Conservation (phyloP, 73 alveolate species). For the Tetrahymena borealis region DNA sequence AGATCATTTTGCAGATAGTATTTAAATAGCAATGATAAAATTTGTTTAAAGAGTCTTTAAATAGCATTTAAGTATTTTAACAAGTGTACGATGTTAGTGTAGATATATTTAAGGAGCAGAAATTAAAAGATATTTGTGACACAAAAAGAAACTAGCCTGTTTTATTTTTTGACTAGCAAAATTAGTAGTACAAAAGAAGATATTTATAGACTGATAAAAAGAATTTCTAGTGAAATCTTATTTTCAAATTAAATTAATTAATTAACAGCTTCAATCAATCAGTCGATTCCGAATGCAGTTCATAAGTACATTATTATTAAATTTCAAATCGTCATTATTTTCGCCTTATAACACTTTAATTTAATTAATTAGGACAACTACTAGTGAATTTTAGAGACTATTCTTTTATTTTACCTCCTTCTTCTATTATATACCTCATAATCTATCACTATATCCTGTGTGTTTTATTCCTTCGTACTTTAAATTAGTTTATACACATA, state of each 20-base stretch:
- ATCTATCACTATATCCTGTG: too few relatives aligned
- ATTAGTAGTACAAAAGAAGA: too few relatives aligned
- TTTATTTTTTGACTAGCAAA: too few relatives aligned
- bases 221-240: not conserved
- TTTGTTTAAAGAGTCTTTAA: not conserved
- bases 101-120: not conserved
- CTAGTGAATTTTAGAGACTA: not conserved
- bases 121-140: not conserved
- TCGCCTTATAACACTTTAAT: not conserved
- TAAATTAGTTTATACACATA: too few relatives aligned
- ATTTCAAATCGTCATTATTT: not conserved
- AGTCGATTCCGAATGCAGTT: not conserved
- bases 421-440: too few relatives aligned
- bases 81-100: not conserved
- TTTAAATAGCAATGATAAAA: not conserved
- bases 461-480: too few relatives aligned
- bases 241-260: not conserved
- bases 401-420: too few relatives aligned
- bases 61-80: not conserved
- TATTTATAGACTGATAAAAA: not conserved
- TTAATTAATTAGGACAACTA: not conserved
- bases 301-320: not conserved
- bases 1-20: not conserved
- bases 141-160: not conserved
- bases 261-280: not conserved